Conservation (phyloP, 352 stramenopile genomes). For the Phytopythium boreale region DNA sequence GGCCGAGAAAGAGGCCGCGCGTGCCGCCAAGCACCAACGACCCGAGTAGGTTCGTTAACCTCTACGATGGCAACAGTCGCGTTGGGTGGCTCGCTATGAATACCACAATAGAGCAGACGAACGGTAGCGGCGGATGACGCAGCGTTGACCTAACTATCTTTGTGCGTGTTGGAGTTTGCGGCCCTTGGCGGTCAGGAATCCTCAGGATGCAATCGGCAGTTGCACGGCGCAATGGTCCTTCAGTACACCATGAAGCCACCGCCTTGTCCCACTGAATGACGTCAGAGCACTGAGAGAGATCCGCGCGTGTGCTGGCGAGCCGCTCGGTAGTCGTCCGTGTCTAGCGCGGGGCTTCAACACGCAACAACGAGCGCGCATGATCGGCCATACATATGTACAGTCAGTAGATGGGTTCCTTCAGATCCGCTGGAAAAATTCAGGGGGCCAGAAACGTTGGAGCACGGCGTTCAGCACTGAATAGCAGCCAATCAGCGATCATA, state of each 20-base stretch:
- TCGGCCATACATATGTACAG: too few species aligned
- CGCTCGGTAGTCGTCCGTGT: neutral
- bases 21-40: conserved; percentile 14
- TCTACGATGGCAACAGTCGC: conserved; percentile 7
- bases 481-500: neutral
- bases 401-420: neutral
- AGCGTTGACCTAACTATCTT: too few species aligned
- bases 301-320: neutral
- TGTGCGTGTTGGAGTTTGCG: too few species aligned
- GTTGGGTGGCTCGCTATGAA: neutral
- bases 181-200: neutral
- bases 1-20: conserved; percentile 20
- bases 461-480: neutral
- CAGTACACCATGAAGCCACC: neutral
- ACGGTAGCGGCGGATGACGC: too few species aligned
- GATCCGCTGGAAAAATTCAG: neutral
- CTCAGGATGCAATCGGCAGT: too few species aligned
- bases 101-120: neutral
- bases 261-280: neutral
- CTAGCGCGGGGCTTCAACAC: too few species aligned
- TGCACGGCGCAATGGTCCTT: too few species aligned
- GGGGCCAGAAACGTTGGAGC: neutral
- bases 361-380: too few species aligned
- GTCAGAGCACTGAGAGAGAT: neutral
- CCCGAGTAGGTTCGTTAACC: neutral